phyloP scores from a whole-genome alignment of 352 stramenopile genomes.

The Pelagophyceae sp. region DNA sequence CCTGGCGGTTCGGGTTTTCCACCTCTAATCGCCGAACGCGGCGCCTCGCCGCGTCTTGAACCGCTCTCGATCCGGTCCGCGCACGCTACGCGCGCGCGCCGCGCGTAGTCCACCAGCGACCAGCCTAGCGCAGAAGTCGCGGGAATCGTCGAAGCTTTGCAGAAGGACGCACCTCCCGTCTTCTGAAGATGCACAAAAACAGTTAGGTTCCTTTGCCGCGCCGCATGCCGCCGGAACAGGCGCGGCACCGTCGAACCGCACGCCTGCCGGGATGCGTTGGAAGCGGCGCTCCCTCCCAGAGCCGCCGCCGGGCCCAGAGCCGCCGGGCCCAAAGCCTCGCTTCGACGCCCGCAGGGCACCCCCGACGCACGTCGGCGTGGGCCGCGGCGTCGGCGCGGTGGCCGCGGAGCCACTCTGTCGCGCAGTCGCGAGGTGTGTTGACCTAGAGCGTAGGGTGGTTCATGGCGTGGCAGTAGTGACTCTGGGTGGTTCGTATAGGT shows the following conservation, averaged over 20 bases:
- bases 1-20: no score
- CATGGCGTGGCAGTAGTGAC: no score
- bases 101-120: neutral
- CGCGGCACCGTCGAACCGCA: neutral
- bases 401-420: no score
- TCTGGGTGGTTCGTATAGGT: no score
- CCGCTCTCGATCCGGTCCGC: neutral
- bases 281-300: neutral
- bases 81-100: neutral
- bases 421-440: no score
- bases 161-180: no score
- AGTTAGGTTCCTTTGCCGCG: neutral
- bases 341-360: neutral
- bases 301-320: neutral
- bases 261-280: neutral
- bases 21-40: neutral
- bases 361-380: neutral
- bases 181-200: slow-evolving; percentile 15
- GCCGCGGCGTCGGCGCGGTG: no score
- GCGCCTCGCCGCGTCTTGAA: neutral
- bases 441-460: no score
- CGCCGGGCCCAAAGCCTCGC: neutral
- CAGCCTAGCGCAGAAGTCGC: no score
- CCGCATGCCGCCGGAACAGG: no score
- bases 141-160: no score